phyloP scores from a whole-genome alignment of 202 grass and related monocot species.

The Setaria viridis region DNA sequence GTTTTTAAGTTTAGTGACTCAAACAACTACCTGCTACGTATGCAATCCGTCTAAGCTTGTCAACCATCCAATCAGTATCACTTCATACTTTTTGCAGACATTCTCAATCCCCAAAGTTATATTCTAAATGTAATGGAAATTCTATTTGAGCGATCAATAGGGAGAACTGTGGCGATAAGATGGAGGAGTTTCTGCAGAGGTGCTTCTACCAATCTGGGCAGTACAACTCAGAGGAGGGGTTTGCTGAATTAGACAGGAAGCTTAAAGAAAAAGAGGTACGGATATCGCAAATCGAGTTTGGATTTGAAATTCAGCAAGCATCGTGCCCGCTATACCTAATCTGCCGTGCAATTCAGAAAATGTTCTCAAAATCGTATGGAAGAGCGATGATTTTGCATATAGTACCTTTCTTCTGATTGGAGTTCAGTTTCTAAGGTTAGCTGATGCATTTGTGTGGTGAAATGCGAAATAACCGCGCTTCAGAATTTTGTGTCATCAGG shows the following conservation, averaged over 20 bases:
- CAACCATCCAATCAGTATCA: too few species aligned
- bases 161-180: constrained; percentile 86
- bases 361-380: neutral
- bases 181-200: constrained; percentile 83
- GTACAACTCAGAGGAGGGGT: constrained; percentile 73
- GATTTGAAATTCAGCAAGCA: neutral
- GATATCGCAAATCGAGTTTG: neutral
- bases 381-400: neutral
- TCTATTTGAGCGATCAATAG: constrained; percentile 42
- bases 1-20: neutral
- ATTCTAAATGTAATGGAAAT: neutral
- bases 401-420: neutral
- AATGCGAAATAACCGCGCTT: neutral
- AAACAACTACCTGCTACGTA: neutral
- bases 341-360: neutral
- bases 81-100: neutral
- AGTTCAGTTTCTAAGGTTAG: neutral
- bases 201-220: constrained; percentile 93
- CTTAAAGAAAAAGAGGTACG: constrained; percentile 89
- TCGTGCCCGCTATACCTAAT: neutral
- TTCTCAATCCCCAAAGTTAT: neutral
- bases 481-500: constrained; percentile 50
- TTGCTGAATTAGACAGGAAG: constrained; percentile 77
- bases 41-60: neutral
- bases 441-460: neutral